phyloP scores from a whole-genome alignment of 176 grass and related monocot species.

The Zea mays region Zm-B73-REFERENCE-NAM-5.0 NC_050100.1:217233001-217233500 shows the following conservation, averaged over 20 bases:
- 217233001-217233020: neutral
- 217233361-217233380: constrained; percentile 4
- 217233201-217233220: constrained; percentile 27
- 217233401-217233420: constrained; percentile 36
- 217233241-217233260: constrained; percentile 22
- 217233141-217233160: constrained; percentile 12
- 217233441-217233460: constrained; percentile 84
- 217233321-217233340: neutral
- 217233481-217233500: constrained; percentile 70
- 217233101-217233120: constrained; percentile 29
- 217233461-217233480: constrained; percentile 66
- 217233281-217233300: constrained; percentile 33
- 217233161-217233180: constrained; percentile 18
- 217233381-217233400: constrained; percentile 22
- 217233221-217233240: constrained; percentile 37
- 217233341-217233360: constrained; percentile 13
- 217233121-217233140: constrained; percentile 35
- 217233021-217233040: constrained; percentile 41
- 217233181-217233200: constrained; percentile 34
- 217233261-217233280: constrained; percentile 37
- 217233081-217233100: constrained; percentile 47
- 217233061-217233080: neutral
- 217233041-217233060: constrained; percentile 6
- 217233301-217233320: constrained; percentile 6
- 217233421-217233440: constrained; percentile 58